Evolutionary conservation across 1,139 yeast species (phyloP).

Genomic region (Lodderomyces theae): DNA sequence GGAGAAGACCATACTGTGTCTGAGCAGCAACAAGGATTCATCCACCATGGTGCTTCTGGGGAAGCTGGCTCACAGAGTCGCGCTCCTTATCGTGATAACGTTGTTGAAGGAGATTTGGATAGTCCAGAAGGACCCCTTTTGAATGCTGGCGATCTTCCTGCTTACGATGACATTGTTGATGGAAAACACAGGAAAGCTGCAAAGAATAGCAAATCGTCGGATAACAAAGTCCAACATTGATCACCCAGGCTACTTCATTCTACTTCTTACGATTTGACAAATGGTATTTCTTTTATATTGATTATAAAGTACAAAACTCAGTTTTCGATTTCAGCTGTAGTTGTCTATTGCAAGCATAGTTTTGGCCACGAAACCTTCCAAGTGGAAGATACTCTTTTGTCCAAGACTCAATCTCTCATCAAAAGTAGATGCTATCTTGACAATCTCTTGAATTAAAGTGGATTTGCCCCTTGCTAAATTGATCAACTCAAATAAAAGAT

Average conservation of each 20-base stretch:
- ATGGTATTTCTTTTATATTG: neutral
- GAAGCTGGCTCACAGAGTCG: conserved; percentile 8
- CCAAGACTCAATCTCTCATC: conserved; percentile 90
- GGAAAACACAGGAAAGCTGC: neutral
- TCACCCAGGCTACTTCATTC: too few species aligned
- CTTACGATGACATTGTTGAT: conserved; percentile 26
- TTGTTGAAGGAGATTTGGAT: neutral
- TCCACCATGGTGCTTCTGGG: conserved; percentile 6
- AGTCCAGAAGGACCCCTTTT: conserved; percentile 3
- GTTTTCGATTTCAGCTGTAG: neutral
- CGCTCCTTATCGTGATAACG: conserved; percentile 5
- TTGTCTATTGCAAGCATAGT: conserved; percentile 61
- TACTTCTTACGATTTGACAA: too few species aligned
- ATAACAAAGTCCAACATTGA: conserved; percentile 8
- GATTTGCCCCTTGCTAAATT: conserved; percentile 3
- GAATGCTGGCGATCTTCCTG: conserved; percentile 21
- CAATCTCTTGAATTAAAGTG: conserved; percentile 47
- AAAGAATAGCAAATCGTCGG: neutral
- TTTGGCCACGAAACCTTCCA: conserved; percentile 91
- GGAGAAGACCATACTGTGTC: neutral
- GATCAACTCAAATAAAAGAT: conserved; percentile 59
- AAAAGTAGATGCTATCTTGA: conserved; percentile 69
- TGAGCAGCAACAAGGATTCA: conserved; percentile 5
- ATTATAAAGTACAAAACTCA: neutral
- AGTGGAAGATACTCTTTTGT: conserved; percentile 83